These are phyloP conservation scores for Xylaria arbuscula DNA, from an alignment of 2,329 filamentous ascomycete genomes.

Conservation along the genomic window DNA sequence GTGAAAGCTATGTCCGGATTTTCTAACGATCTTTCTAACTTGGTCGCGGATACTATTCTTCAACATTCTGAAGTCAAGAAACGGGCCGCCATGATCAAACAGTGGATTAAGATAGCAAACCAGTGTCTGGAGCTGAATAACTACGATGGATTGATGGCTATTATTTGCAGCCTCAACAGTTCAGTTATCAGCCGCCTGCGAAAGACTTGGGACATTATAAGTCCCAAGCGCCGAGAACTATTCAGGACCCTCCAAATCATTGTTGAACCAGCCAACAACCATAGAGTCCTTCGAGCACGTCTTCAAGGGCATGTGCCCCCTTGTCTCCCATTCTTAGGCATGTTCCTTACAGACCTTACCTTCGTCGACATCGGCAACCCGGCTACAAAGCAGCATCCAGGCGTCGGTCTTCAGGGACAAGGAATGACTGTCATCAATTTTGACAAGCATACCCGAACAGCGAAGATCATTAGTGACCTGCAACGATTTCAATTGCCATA, in stretches of 20 bases:
- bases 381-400: slow-evolving; percentile 79
- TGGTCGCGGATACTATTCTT: slow-evolving; percentile 93
- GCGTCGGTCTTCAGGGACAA: slow-evolving; percentile 65
- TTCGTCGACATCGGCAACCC: slow-evolving; percentile 97
- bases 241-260: slow-evolving; percentile 84
- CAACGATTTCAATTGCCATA: slow-evolving; percentile 98
- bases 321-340: slow-evolving; percentile 94
- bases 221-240: slow-evolving; percentile 81
- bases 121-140: slow-evolving; percentile 91
- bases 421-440: slow-evolving; percentile 92
- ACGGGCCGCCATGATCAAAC: slow-evolving; percentile 89
- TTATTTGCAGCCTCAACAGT: slow-evolving; percentile 92
- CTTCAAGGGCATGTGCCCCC: slow-evolving; percentile 89
- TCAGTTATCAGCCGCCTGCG: slow-evolving; percentile 89
- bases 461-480: slow-evolving; percentile 93
- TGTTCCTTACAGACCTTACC: slow-evolving; percentile 94
- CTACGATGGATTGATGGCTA: slow-evolving; percentile 96
- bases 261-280: slow-evolving; percentile 90
- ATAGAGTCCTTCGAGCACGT: slow-evolving; percentile 83
- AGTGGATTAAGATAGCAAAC: slow-evolving; percentile 95
- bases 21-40: slow-evolving; percentile 90
- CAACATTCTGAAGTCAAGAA: slow-evolving; percentile 92
- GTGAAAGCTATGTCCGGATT: slow-evolving; percentile 94
- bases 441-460: slow-evolving; percentile 94
- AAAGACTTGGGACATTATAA: slow-evolving; percentile 91